phyloP scores from a whole-genome alignment of 2,329 filamentous ascomycete species.

The Fusarium heterosporum region DNA sequence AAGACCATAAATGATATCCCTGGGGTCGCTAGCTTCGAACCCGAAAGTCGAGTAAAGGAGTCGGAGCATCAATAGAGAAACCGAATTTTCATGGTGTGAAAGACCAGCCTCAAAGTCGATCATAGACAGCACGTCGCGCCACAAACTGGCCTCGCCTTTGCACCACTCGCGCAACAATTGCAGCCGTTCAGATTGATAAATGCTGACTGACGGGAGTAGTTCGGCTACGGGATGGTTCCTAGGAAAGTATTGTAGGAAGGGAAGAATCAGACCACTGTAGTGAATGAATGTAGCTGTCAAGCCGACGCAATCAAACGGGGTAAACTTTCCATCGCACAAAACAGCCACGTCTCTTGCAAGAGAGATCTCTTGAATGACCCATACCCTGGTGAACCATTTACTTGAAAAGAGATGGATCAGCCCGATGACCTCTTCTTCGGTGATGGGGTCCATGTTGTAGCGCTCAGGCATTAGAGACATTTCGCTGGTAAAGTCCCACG shows the following conservation, averaged over 20 bases:
- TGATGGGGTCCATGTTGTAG: not conserved
- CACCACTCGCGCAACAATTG: slow-evolving; percentile 14
- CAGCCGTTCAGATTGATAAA: not conserved
- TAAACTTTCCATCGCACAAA: not conserved
- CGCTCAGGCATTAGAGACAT: not conserved
- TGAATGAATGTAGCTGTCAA: not conserved
- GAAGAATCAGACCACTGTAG: not conserved
- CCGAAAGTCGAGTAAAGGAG: not conserved
- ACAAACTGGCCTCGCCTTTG: not conserved
- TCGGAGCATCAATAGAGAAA: not conserved
- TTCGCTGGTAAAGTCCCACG: not conserved
- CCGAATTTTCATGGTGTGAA: fast-evolving
- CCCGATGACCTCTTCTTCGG: not conserved
- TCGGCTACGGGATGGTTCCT: not conserved
- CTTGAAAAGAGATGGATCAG: not conserved
- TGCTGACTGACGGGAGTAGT: not conserved
- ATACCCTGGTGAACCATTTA: not conserved
- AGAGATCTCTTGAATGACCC: not conserved
- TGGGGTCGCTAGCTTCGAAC: not conserved
- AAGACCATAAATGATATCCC: not conserved
- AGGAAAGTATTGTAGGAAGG: not conserved
- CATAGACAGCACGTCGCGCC: not conserved
- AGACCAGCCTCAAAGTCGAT: slow-evolving; percentile 4
- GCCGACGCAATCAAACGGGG: not conserved
- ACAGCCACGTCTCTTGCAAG: not conserved